A percentile compares a stretch with the other conserved stretches of the same genome.
Evolutionary conservation across 2,329 filamentous ascomycete species (phyloP).

Genomic region (Colletotrichum chrysophilum): DNA sequence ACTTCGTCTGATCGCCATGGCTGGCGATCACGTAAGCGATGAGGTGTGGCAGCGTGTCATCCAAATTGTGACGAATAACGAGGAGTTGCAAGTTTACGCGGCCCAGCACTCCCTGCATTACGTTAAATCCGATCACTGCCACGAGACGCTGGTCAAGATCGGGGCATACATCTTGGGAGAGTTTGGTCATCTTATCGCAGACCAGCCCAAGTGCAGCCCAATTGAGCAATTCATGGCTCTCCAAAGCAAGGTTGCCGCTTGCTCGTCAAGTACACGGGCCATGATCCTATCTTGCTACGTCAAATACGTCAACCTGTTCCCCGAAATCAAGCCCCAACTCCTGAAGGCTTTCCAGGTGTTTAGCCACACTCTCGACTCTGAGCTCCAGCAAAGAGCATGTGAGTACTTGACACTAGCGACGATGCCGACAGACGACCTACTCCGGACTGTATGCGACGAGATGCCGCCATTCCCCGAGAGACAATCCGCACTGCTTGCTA

Average conservation of each 20-base stretch:
- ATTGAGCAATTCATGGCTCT: slow-evolving; percentile 97
- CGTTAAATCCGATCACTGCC: slow-evolving; percentile 89
- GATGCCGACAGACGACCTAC: slow-evolving; percentile 85
- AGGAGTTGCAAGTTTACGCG: slow-evolving; percentile 95
- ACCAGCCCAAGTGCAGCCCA: slow-evolving; percentile 88
- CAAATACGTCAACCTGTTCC: slow-evolving; percentile 98
- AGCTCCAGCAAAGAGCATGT: slow-evolving; percentile 94
- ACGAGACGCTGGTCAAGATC: slow-evolving; percentile 97
- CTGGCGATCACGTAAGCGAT: slow-evolving; percentile 97
- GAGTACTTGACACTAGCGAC: slow-evolving; percentile 90
- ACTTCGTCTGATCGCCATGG: slow-evolving; percentile 90
- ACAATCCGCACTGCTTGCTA: slow-evolving; percentile 87
- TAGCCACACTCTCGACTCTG: slow-evolving; percentile 92
- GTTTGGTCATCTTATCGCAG: slow-evolving; percentile 95
- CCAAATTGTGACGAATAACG: slow-evolving; percentile 98
- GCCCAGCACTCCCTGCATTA: slow-evolving; percentile 93
- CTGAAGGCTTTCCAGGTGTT: slow-evolving; percentile 90
- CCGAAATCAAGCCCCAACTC: slow-evolving; percentile 96
- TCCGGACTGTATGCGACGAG: slow-evolving; percentile 94
- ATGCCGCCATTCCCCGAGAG: slow-evolving; percentile 98
- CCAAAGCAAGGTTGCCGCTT: slow-evolving; percentile 86
- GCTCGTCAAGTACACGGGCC: slow-evolving; percentile 86
- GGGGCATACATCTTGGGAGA: slow-evolving; percentile 95
- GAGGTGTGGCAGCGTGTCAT: slow-evolving; percentile 99
- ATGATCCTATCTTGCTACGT: slow-evolving; percentile 96